These are phyloP conservation scores for Nigrospora sphaerica DNA, from an alignment of 2,329 filamentous ascomycete genomes.

Conservation along the genomic window DNA sequence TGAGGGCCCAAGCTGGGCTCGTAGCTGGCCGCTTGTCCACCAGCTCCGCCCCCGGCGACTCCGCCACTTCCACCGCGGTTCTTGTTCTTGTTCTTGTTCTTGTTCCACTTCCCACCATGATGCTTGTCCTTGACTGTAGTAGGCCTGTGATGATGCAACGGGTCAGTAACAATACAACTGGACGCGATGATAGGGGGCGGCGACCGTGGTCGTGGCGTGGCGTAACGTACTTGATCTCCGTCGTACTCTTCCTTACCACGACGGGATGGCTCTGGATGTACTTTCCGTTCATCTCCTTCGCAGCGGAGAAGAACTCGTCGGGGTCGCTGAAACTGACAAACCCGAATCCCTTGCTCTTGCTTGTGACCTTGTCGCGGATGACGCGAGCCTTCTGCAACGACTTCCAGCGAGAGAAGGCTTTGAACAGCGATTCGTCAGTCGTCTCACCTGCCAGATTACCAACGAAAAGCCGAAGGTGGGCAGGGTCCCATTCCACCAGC, in stretches of 20 bases:
- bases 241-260: slow-evolving; percentile 77
- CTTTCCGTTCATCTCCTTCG: slow-evolving; percentile 97
- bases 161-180: neutral
- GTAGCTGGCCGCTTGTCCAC: slow-evolving; percentile 23
- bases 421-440: slow-evolving; percentile 89
- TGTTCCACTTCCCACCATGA: slow-evolving; percentile 18
- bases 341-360: slow-evolving; percentile 92
- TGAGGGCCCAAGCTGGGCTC: slow-evolving; percentile 45
- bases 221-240: slow-evolving; percentile 64
- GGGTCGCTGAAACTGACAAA: slow-evolving; percentile 95
- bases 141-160: slow-evolving; percentile 27
- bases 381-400: slow-evolving; percentile 91
- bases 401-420: slow-evolving; percentile 83
- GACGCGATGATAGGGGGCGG: no score
- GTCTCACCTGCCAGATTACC: slow-evolving; percentile 96
- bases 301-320: slow-evolving; percentile 93
- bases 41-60: slow-evolving; percentile 20
- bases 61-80: slow-evolving; percentile 24
- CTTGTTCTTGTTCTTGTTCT: slow-evolving; percentile 25
- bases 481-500: slow-evolving; percentile 91
- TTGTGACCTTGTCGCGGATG: slow-evolving; percentile 89
- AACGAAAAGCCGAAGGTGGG: slow-evolving; percentile 90
- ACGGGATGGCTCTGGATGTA: slow-evolving; percentile 98
- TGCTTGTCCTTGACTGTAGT: slow-evolving; percentile 53
- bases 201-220: neutral